Percentiles rank a stretch among this genome's conserved stretches.
These are phyloP conservation scores for Calonectria hawksworthii DNA, from an alignment of 2,329 filamentous ascomycete genomes.

Conservation along the genomic window DNA sequence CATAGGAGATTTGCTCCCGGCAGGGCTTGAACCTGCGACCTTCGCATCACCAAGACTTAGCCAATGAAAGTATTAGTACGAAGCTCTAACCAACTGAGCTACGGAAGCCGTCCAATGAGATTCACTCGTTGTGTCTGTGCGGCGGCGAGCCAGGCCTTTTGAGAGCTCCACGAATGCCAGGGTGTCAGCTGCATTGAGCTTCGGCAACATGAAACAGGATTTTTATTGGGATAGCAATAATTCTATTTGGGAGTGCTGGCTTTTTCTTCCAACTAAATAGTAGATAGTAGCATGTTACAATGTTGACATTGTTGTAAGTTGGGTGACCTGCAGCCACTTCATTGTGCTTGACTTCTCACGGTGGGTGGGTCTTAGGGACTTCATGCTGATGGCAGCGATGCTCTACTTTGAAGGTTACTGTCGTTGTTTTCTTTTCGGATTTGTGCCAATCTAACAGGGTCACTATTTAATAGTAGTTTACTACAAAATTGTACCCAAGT, in stretches of 20 bases:
- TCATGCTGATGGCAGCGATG: too few relatives aligned
- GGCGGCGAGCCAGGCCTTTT: background rate
- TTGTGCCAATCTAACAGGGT: too few relatives aligned
- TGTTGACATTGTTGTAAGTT: too few relatives aligned
- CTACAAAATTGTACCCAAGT: background rate
- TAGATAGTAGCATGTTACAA: too few relatives aligned
- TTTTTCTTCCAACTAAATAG: background rate
- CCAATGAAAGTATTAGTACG: slow-evolving; percentile 5
- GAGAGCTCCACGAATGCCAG: background rate
- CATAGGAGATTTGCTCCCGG: slow-evolving; percentile 12
- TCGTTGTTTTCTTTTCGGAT: too few relatives aligned
- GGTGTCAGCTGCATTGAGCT: background rate
- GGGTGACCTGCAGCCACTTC: too few relatives aligned
- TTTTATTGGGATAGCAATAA: background rate
- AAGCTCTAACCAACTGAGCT: slow-evolving; percentile 19
- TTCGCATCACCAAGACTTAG: slow-evolving; percentile 9
- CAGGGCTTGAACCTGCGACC: slow-evolving; percentile 18
- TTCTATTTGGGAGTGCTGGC: background rate
- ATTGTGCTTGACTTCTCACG: too few relatives aligned
- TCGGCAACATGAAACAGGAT: background rate
- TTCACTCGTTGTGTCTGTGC: background rate
- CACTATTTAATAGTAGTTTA: background rate
- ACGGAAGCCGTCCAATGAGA: slow-evolving; percentile 15
- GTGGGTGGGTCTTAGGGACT: too few relatives aligned
- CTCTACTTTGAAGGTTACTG: too few relatives aligned